phyloP scores from a whole-genome alignment of 1,284 basidiomycete species.

The Sporisorium iseilematis-ciliati region DNA sequence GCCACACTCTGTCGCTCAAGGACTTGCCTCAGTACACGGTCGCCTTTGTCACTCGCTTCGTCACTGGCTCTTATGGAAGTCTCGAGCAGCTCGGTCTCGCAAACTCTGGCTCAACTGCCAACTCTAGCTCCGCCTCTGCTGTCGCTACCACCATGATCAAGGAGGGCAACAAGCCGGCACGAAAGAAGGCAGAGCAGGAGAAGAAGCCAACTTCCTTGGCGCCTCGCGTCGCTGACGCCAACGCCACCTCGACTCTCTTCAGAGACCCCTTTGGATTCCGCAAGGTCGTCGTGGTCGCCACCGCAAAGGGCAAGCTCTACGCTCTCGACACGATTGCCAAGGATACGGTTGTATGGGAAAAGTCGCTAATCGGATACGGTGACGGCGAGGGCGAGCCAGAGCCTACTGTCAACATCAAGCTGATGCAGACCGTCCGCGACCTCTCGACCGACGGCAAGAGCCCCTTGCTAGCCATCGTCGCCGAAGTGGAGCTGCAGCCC shows the following conservation, averaged over 20 bases:
- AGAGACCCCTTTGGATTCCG: slow-evolving; percentile 86
- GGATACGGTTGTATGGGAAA: slow-evolving; percentile 62
- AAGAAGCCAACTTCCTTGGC: slow-evolving; percentile 50
- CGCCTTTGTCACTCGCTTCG: slow-evolving; percentile 80
- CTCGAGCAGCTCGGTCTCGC: slow-evolving; percentile 66
- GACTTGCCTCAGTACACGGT: slow-evolving; percentile 79
- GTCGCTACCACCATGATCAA: slow-evolving; percentile 48
- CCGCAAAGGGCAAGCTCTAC: slow-evolving; percentile 81
- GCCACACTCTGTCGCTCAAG: slow-evolving; percentile 71
- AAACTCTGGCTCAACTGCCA: slow-evolving; percentile 9
- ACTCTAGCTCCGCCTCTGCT: slow-evolving; percentile 13
- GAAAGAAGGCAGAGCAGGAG: slow-evolving; percentile 25
- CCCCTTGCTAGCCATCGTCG: slow-evolving; percentile 61
- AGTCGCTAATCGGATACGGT: slow-evolving; percentile 65
- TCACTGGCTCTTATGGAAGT: slow-evolving; percentile 78
- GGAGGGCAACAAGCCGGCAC: slow-evolving; percentile 37
- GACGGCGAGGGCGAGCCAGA: slow-evolving; percentile 58
- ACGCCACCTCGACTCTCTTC: slow-evolving; percentile 48
- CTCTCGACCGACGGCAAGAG: slow-evolving; percentile 54
- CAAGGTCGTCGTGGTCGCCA: slow-evolving; percentile 83
- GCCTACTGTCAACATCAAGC: slow-evolving; percentile 57
- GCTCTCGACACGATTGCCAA: slow-evolving; percentile 82
- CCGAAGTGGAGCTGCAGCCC: slow-evolving; percentile 52
- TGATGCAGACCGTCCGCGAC: slow-evolving; percentile 57
- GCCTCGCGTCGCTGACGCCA: slow-evolving; percentile 48